Conservation (phyloP, 2,329 filamentous ascomycete species). For the Allantophomopsis cytisporea region DNA sequence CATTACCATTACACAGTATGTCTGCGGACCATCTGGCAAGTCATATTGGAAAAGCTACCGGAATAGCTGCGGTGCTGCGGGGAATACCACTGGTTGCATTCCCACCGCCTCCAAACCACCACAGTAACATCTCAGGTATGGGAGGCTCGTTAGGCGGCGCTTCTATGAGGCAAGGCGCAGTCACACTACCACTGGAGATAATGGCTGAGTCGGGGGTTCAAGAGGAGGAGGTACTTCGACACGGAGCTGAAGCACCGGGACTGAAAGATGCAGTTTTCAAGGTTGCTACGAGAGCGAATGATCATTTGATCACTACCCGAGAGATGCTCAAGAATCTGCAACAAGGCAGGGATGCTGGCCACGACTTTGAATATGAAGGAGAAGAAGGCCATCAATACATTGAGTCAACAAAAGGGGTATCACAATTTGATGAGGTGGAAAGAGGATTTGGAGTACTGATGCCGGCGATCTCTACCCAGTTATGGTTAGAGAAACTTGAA, state of each 20-base stretch:
- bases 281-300: constrained; percentile 86
- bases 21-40: constrained; percentile 87
- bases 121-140: constrained; percentile 30
- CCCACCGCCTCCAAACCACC: constrained; percentile 44
- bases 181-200: constrained; percentile 76
- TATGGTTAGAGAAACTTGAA: constrained; percentile 71
- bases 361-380: constrained; percentile 78
- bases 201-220: constrained; percentile 72
- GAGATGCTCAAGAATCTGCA: constrained; percentile 79
- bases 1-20: constrained; percentile 66
- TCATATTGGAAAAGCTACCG: constrained; percentile 87
- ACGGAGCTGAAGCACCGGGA: constrained; percentile 64
- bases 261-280: constrained; percentile 82
- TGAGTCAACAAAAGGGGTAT: constrained; percentile 26
- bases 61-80: constrained; percentile 75
- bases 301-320: constrained; percentile 85
- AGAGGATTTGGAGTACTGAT: constrained; percentile 68
- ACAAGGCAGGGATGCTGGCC: constrained; percentile 60
- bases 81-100: constrained; percentile 83
- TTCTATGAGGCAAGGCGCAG: constrained; percentile 39
- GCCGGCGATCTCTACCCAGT: constrained; percentile 61
- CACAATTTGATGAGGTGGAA: constrained; percentile 34
- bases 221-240: constrained; percentile 81
- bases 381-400: constrained; percentile 53
- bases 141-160: constrained; percentile 21